phyloP scores from a whole-genome alignment of 257 asterid genomes.

The Jacaranda mimosifolia region DNA sequence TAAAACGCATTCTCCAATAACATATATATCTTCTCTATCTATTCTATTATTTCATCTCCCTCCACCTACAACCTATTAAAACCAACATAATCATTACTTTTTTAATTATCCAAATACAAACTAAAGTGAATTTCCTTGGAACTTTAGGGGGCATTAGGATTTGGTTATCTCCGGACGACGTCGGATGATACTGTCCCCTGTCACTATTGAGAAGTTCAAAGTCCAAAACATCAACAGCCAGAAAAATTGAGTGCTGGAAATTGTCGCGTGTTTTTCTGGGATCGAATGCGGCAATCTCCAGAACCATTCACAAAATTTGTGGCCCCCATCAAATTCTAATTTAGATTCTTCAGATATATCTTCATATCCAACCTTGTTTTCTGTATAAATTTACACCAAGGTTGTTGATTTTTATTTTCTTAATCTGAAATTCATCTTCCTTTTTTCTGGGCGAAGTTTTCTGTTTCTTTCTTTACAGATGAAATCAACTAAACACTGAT shows the following conservation, averaged over 20 bases:
- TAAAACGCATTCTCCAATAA: no score
- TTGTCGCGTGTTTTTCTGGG: conserved; percentile 29
- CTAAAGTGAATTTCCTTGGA: neutral
- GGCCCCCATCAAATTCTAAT: conserved; percentile 50
- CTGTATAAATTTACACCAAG: neutral
- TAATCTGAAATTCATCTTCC: neutral
- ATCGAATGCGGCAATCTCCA: conserved; percentile 38
- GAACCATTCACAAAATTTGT: conserved; percentile 65
- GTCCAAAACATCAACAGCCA: conserved; percentile 49
- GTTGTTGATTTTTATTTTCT: conserved; percentile 30
- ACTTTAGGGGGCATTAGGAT: conserved; percentile 12
- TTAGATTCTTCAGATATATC: conserved; percentile 48
- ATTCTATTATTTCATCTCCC: no score
- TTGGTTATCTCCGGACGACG: conserved; percentile 23
- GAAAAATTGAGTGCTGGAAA: conserved; percentile 40
- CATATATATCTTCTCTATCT: no score
- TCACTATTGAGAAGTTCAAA: conserved; percentile 27
- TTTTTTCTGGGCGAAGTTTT: neutral
- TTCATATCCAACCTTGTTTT: conserved; percentile 38
- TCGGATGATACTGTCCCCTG: conserved; percentile 20
- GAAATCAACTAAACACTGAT: conserved; percentile 36
- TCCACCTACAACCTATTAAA: no score
- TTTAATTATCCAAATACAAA: no score
- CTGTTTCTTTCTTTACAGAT: conserved; percentile 36
- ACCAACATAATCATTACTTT: no score